Evolutionary conservation across 2,329 filamentous ascomycete genomes (phyloP), one percentile per base, ranked within the genome.

Genomic region (Myriosclerotinia curreyana): DNA sequence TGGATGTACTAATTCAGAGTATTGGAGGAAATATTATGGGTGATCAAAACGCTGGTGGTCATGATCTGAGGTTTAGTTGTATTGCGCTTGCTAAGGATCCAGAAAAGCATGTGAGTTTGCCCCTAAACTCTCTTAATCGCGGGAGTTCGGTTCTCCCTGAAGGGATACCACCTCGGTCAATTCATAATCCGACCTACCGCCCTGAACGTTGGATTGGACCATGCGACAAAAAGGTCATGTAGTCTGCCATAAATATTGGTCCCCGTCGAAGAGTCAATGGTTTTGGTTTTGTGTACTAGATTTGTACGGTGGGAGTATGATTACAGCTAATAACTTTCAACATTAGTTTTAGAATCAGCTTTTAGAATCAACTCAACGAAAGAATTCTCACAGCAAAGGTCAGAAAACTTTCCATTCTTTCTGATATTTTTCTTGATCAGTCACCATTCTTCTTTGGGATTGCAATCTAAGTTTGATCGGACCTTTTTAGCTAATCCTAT

Each of bases 1-100:
- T 89, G 64, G 87, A 84, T 75, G 93, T 91, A 11, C 77, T 97
- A 71, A 81, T 86, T 40, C 76, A 92, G 72, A 92, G 93, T 5
- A 58, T 72, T 46, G 65, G 70, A 34, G 60, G 64, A 36, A 86
- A 72, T n/a, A 66, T 73, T 53, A 20, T 11, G 11, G 8, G 64
- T 65, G 70, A 72, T 60, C 60, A 54, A 53, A 65, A 67, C 36
- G 64, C 52, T 60, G 68, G 67, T 17, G 69, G 69, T 2, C 65
- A 64, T 3, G 71, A 74, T 66, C 62, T 72, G 67, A 72, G 72
- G 58, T 74, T 74, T 56, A 74, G 72, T 60, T 68, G 71, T 55
- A 70, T 73, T 63, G 70, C 72, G 20, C 64, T 74, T 50, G 56
- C 56, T n/a, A 38, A 28, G 17, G 50, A 58, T 15, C 55, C 8